These are phyloP conservation scores for Echria macrotheca DNA, from an alignment of 495 filamentous ascomycete genomes.

Conservation along the genomic window DNA sequence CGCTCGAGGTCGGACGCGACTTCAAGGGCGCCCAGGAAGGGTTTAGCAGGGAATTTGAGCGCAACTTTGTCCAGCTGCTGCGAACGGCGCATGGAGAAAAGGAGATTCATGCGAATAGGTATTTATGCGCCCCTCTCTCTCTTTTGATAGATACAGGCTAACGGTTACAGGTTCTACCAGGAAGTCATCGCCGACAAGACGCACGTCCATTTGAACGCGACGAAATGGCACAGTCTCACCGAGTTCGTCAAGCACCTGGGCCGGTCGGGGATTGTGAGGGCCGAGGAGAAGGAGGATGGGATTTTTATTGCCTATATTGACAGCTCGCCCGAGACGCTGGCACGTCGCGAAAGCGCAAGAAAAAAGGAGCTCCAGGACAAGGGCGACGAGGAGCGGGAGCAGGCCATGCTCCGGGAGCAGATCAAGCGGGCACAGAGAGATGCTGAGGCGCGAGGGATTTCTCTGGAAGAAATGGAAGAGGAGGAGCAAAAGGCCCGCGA, in stretches of 20 bases:
- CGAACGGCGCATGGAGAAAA: conserved; percentile 82
- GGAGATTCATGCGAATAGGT: conserved; percentile 69
- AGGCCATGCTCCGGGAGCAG: conserved; percentile 71
- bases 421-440: conserved; percentile 63
- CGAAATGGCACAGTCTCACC: conserved; percentile 73
- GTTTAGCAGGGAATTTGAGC: conserved; percentile 69
- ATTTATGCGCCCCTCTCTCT: background rate
- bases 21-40: conserved; percentile 67
- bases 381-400: conserved; percentile 86
- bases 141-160: background rate
- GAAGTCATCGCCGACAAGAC: conserved; percentile 73
- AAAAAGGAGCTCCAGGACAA: conserved; percentile 80
- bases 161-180: conserved; percentile 64
- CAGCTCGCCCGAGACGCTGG: conserved; percentile 75
- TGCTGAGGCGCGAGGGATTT: conserved; percentile 42
- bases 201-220: conserved; percentile 92
- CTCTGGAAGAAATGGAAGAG: conserved; percentile 38
- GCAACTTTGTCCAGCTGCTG: conserved; percentile 71
- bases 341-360: conserved; percentile 69
- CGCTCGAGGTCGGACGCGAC: conserved; percentile 80
- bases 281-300: conserved; percentile 87
- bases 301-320: conserved; percentile 87
- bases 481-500: conserved; percentile 40
- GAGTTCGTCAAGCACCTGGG: conserved; percentile 85
- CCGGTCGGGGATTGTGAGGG: conserved; percentile 73